Conservation (phyloP, 164 flowering plant genomes). For the Sedum album region DNA sequence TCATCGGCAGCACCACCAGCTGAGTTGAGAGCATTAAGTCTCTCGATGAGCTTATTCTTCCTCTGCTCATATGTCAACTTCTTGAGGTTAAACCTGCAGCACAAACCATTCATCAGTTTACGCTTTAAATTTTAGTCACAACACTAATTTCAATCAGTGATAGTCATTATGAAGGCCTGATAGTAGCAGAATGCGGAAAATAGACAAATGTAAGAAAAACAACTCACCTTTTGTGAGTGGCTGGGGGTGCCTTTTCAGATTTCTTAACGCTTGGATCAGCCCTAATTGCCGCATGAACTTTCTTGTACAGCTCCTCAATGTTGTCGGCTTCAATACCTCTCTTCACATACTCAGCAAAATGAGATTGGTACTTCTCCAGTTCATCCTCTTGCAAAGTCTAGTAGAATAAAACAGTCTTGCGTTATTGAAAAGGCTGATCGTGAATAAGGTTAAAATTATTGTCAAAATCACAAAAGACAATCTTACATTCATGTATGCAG, state of each 20-base stretch:
- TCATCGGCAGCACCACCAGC: conserved; percentile 38
- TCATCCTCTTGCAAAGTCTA: no score
- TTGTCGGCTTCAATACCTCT: no score
- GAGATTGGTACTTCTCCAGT: conserved; percentile 76
- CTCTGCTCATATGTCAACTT: no score
- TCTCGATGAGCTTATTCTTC: no score
- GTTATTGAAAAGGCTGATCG: conserved; percentile 21
- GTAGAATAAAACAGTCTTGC: conserved; percentile 19
- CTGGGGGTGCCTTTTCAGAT: conserved; percentile 56
- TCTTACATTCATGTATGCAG: no score
- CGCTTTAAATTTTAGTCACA: not conserved
- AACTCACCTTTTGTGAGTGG: no score
- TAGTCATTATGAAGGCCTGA: not conserved
- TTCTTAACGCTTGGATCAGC: conserved; percentile 34
- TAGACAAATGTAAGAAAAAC: not conserved
- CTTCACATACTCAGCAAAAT: conserved; percentile 61
- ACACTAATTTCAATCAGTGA: no score
- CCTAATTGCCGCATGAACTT: conserved; percentile 43
- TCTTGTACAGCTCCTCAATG: conserved; percentile 49
- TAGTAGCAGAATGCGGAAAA: no score
- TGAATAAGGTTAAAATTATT: no score
- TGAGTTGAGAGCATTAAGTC: conserved; percentile 53
- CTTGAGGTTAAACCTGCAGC: no score
- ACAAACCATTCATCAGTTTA: not conserved
- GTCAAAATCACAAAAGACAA: no score